Conservation (phyloP, 768 basidiomycete species). For the Leccinum rimulosum region DNA sequence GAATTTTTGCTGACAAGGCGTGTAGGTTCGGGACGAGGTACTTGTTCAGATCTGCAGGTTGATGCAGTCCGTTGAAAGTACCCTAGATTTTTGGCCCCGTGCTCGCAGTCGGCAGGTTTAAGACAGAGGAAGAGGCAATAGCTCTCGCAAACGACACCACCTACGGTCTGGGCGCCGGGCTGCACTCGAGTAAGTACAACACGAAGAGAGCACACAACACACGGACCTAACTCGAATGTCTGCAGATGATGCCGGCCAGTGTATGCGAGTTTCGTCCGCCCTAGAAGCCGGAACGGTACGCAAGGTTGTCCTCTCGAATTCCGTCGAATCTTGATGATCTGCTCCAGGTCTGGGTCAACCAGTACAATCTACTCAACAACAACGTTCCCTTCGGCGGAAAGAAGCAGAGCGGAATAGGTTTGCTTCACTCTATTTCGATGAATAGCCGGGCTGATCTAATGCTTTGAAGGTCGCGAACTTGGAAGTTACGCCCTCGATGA, state of each 20-base stretch:
- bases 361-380: constrained; percentile 79
- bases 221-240: constrained; percentile 21
- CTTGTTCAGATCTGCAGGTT: constrained; percentile 5
- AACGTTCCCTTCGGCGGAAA: constrained; percentile 96
- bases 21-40: constrained; percentile 34
- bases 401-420: constrained; percentile 87
- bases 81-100: constrained; percentile 93
- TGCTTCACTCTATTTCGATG: background rate
- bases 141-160: constrained; percentile 80
- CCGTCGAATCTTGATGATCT: constrained; percentile 5
- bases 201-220: background rate
- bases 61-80: constrained; percentile 11
- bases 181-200: constrained; percentile 73
- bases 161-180: constrained; percentile 89
- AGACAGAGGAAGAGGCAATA: constrained; percentile 85
- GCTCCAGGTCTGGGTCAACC: constrained; percentile 84
- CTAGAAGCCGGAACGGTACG: constrained; percentile 87
- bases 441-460: constrained; percentile 8
- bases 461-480: constrained; percentile 73
- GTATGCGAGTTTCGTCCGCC: constrained; percentile 82
- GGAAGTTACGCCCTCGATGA: constrained; percentile 83
- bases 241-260: constrained; percentile 75
- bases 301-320: background rate
- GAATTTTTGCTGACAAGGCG: constrained; percentile 22
- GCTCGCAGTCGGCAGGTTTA: constrained; percentile 77